These are phyloP conservation scores for Fermentozyma sake DNA, from an alignment of 1,139 yeast species.

Conservation along the genomic window DNA sequence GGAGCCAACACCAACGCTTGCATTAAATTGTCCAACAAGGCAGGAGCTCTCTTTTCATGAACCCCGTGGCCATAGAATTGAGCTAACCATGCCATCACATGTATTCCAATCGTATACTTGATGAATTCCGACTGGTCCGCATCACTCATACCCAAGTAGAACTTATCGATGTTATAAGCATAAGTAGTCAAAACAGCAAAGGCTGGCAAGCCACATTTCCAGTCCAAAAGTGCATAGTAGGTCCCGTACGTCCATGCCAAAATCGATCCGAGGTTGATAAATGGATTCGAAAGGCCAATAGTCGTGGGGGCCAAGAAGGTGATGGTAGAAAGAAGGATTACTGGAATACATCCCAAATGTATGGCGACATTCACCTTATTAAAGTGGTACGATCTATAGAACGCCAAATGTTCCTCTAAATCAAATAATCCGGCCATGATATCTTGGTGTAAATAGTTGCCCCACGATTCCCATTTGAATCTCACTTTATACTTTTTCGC, in stretches of 20 bases:
- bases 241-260: constrained; percentile 32
- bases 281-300: constrained; percentile 21
- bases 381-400: constrained; percentile 81
- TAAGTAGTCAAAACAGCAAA: constrained; percentile 36
- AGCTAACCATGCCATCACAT: constrained; percentile 66
- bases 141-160: constrained; percentile 15
- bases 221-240: constrained; percentile 42
- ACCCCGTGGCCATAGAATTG: constrained; percentile 88
- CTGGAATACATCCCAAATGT: constrained; percentile 78
- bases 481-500: constrained; percentile 1
- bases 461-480: neutral
- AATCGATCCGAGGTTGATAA: constrained; percentile 35
- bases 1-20: constrained; percentile 93
- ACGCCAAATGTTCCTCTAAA: constrained; percentile 64
- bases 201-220: constrained; percentile 36
- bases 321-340: constrained; percentile 57
- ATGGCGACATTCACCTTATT: constrained; percentile 66
- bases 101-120: constrained; percentile 33
- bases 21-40: constrained; percentile 71
- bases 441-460: too few species aligned
- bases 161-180: constrained; percentile 32
- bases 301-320: constrained; percentile 28
- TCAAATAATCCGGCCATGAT: constrained; percentile 27
- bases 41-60: constrained; percentile 83
- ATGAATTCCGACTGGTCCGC: constrained; percentile 27